Conservation (phyloP, 148 eudicot genomes). For the Persicaria maculosa region DNA sequence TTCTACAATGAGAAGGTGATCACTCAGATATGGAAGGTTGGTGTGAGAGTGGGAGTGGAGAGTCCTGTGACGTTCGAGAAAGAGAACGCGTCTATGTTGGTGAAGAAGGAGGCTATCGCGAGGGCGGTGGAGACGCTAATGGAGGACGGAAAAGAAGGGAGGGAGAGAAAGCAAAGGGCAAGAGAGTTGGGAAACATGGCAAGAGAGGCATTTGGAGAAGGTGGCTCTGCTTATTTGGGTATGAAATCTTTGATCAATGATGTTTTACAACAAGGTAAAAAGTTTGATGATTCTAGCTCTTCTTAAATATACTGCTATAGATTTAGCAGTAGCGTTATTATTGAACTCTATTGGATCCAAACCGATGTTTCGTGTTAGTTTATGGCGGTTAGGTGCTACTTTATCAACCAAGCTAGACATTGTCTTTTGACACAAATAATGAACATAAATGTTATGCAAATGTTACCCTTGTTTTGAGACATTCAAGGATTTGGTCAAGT, state of each 20-base stretch:
- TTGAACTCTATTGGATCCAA: too few relatives aligned
- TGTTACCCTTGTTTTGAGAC: too few relatives aligned
- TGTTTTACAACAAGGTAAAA: slow-evolving; percentile 4
- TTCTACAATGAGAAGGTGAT: slow-evolving; percentile 17
- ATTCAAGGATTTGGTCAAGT: too few relatives aligned
- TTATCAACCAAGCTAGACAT: too few relatives aligned
- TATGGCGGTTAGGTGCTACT: too few relatives aligned
- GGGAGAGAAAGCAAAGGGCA: slow-evolving; percentile 9
- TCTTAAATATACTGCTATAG: not conserved
- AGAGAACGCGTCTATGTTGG: not conserved
- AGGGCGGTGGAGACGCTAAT: slow-evolving; percentile 12
- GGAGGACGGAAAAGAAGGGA: slow-evolving; percentile 13
- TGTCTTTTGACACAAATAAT: too few relatives aligned
- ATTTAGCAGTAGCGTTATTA: too few relatives aligned
- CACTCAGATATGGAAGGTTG: slow-evolving; percentile 10
- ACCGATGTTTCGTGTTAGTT: too few relatives aligned
- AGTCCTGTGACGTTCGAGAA: slow-evolving; percentile 3
- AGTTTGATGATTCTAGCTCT: not conserved
- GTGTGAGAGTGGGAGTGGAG: slow-evolving; percentile 9
- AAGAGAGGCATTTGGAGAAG: slow-evolving; percentile 10
- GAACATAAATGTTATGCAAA: too few relatives aligned
- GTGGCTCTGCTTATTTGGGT: slow-evolving; percentile 10
- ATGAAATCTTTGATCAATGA: slow-evolving; percentile 11
- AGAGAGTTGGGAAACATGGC: slow-evolving; percentile 16
- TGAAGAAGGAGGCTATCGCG: slow-evolving; percentile 10